Percentiles rank a stretch among this genome's conserved stretches.
Conservation (phyloP, 2,329 filamentous ascomycete species). For the Xylaria sp. region DNA sequence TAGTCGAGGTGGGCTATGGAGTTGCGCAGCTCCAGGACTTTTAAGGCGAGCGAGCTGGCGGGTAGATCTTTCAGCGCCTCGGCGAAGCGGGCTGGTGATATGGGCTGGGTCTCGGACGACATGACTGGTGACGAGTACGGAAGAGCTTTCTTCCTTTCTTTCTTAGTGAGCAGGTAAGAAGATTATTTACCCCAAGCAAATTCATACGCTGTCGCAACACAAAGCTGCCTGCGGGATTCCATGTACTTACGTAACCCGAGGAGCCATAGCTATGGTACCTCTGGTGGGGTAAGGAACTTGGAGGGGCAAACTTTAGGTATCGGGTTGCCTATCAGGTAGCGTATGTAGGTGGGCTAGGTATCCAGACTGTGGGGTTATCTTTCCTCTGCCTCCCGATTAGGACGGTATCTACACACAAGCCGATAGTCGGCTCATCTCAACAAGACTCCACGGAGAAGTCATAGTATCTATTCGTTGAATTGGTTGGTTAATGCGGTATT, state of each 20-base stretch:
- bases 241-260: constrained; percentile 16
- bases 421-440: constrained; percentile 22
- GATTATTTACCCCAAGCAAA: background rate
- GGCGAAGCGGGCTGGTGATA: constrained; percentile 71
- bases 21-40: constrained; percentile 80
- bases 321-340: background rate
- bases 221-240: constrained; percentile 37
- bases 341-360: background rate
- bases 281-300: background rate
- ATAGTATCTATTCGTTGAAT: constrained; percentile 11
- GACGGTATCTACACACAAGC: background rate
- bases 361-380: background rate
- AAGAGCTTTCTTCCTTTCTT: background rate
- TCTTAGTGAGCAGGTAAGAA: background rate
- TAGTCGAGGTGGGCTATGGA: constrained; percentile 77
- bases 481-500: background rate
- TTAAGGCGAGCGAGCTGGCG: constrained; percentile 73
- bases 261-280: constrained; percentile 14
- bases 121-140: constrained; percentile 52
- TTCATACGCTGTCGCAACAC: constrained; percentile 39
- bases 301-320: constrained; percentile 17
- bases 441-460: constrained; percentile 2
- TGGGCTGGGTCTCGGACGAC: constrained; percentile 71
- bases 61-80: constrained; percentile 74
- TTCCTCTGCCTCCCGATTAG: background rate